A percentile compares a stretch with the other conserved stretches of the same genome.
phyloP scores from a whole-genome alignment of 2,329 filamentous ascomycete genomes.

The Polychaeton citri region DNA sequence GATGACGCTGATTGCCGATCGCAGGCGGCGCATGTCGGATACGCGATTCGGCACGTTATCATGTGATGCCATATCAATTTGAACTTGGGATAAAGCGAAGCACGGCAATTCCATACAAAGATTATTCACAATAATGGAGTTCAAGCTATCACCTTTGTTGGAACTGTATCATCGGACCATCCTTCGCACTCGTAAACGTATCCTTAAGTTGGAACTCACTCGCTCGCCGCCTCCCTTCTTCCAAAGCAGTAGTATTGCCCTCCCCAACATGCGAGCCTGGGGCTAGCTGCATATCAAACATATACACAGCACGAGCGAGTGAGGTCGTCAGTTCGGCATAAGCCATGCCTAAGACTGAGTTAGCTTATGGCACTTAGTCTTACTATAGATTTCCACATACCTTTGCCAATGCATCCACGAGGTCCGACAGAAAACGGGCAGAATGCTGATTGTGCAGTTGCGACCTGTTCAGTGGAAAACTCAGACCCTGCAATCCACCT shows the following conservation, averaged over 20 bases:
- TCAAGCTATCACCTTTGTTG: constrained; percentile 8
- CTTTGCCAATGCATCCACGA: constrained; percentile 56
- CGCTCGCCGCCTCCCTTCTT: constrained; percentile 41
- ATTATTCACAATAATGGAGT: too few relatives aligned
- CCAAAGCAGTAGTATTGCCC: constrained; percentile 32
- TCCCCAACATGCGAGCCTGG: constrained; percentile 42
- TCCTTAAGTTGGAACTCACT: constrained; percentile 56
- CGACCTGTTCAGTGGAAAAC: constrained; percentile 5
- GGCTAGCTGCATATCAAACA: constrained; percentile 8
- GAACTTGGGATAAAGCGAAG: too few relatives aligned
- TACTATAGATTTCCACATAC: neutral
- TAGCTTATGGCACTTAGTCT: neutral
- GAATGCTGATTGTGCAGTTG: constrained; percentile 50
- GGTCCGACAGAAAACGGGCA: constrained; percentile 60
- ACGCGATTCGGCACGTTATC: too few relatives aligned
- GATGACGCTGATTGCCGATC: too few relatives aligned
- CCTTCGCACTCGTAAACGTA: constrained; percentile 58
- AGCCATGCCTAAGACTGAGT: constrained; percentile 1
- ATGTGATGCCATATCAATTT: too few relatives aligned
- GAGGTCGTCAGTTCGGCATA: constrained; percentile 5
- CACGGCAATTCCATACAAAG: too few relatives aligned
- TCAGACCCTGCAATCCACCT: constrained; percentile 12
- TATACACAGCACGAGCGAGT: constrained; percentile 2
- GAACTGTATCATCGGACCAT: constrained; percentile 52
- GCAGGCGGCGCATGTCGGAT: too few relatives aligned